phyloP scores from a whole-genome alignment of 108 stramenopile species.

The Cylindrotheca closterium region DNA sequence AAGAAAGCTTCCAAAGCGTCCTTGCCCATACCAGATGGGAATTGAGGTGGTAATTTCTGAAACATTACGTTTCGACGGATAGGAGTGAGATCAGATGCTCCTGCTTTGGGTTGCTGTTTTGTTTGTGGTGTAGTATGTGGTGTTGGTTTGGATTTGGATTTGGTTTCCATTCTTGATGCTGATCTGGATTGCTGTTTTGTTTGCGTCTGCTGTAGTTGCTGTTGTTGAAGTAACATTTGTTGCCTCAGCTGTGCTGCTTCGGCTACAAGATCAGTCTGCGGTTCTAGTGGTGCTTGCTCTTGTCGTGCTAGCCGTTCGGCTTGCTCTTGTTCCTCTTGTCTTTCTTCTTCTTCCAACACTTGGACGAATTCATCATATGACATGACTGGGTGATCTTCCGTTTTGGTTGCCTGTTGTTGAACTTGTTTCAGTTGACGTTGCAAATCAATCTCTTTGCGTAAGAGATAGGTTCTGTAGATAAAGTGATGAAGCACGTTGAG shows the following conservation, averaged over 20 bases:
- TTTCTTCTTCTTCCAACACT: background rate
- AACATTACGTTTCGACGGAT: background rate
- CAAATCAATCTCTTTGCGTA: slow-evolving; percentile 27
- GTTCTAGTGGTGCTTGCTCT: background rate
- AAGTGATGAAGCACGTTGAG: slow-evolving; percentile 44
- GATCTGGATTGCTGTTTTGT: background rate
- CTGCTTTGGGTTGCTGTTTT: background rate
- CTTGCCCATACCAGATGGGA: slow-evolving; percentile 6
- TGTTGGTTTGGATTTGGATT: background rate
- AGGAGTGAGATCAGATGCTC: background rate
- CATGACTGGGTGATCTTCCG: background rate
- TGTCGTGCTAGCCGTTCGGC: background rate
- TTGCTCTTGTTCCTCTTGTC: too few relatives aligned
- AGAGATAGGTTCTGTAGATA: slow-evolving; percentile 50
- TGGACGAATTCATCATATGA: slow-evolving; percentile 13
- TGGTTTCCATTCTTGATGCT: background rate
- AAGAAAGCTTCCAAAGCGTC: slow-evolving; percentile 58
- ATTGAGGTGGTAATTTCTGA: background rate
- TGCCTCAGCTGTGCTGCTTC: background rate
- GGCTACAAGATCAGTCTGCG: background rate
- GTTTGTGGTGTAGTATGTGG: background rate
- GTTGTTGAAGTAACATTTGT: background rate
- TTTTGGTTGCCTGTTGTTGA: background rate
- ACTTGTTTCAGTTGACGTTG: slow-evolving; percentile 25
- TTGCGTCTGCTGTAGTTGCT: background rate